These are phyloP conservation scores for Meyerozyma elateridarum DNA, from an alignment of 1,139 yeast genomes.

Conservation along the genomic window DNA sequence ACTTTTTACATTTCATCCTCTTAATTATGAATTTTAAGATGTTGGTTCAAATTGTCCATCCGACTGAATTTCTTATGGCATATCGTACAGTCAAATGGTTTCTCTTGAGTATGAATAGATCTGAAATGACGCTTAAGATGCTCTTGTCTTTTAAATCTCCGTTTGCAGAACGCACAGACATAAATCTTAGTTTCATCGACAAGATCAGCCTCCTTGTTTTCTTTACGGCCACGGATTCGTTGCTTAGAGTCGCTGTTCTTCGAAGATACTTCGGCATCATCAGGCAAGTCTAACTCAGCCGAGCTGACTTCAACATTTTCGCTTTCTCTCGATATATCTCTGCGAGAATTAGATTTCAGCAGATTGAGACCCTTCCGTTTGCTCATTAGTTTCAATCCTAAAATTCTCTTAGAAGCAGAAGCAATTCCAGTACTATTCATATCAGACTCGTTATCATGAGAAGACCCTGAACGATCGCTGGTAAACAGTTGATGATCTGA, in stretches of 20 bases:
- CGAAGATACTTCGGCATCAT: conserved; percentile 35
- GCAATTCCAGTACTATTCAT: conserved; percentile 15
- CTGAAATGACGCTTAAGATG: conserved; percentile 75
- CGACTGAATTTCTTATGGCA: conserved; percentile 69
- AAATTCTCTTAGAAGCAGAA: conserved; percentile 35
- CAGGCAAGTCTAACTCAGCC: conserved; percentile 38
- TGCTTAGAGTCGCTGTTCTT: conserved; percentile 30
- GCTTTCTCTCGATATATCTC: conserved; percentile 26
- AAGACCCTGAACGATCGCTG: conserved; percentile 11
- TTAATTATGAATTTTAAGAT: conserved; percentile 61
- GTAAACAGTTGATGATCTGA: conserved; percentile 5
- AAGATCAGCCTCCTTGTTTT: conserved; percentile 43
- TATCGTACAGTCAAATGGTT: conserved; percentile 67
- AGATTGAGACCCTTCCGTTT: conserved; percentile 18
- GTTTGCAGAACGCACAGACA: conserved; percentile 47
- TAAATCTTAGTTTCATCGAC: conserved; percentile 38
- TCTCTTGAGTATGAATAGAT: conserved; percentile 68
- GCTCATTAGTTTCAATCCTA: conserved; percentile 34
- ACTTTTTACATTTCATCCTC: conserved; percentile 19
- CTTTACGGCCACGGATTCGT: conserved; percentile 43
- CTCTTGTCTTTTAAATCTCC: conserved; percentile 72
- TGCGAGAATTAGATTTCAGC: conserved; percentile 19
- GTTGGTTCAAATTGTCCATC: conserved; percentile 50
- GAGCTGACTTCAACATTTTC: conserved; percentile 39
- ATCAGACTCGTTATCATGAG: conserved; percentile 1